phyloP scores from a whole-genome alignment of 768 basidiomycete genomes.

The Kwoniella sp. region DNA sequence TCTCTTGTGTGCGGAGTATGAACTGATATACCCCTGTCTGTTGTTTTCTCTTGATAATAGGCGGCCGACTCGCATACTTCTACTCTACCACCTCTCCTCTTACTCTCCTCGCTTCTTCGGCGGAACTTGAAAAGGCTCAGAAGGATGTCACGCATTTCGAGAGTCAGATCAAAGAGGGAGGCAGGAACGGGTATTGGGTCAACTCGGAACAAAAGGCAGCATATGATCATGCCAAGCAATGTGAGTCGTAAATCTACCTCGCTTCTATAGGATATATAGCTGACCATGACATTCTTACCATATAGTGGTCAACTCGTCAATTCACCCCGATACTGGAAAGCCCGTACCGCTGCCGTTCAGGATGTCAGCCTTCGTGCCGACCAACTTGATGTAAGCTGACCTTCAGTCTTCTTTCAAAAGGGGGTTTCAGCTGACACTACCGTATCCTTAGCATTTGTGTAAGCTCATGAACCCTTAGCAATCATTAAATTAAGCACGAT shows the following conservation, averaged over 20 bases:
- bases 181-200: constrained; percentile 47
- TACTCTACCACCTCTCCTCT: constrained; percentile 54
- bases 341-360: constrained; percentile 58
- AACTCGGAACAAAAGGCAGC: constrained; percentile 31
- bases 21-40: background rate
- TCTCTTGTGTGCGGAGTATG: background rate
- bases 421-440: background rate
- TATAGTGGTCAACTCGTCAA: constrained; percentile 53
- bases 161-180: constrained; percentile 46
- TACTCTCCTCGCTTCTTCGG: constrained; percentile 48
- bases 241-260: too few species aligned
- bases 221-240: constrained; percentile 47
- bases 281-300: too few species aligned
- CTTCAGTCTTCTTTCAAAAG: background rate
- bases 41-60: too few species aligned
- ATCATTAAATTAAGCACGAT: background rate
- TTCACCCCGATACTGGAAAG: constrained; percentile 56
- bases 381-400: constrained; percentile 55
- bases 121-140: constrained; percentile 46
- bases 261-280: too few species aligned
- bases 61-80: constrained; percentile 50
- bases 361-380: constrained; percentile 58
- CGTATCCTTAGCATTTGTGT: constrained; percentile 3
- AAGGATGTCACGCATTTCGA: constrained; percentile 45
- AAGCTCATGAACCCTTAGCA: background rate